Conservation (phyloP, 2,329 filamentous ascomycete species). For the Aspergillus terreus region DNA sequence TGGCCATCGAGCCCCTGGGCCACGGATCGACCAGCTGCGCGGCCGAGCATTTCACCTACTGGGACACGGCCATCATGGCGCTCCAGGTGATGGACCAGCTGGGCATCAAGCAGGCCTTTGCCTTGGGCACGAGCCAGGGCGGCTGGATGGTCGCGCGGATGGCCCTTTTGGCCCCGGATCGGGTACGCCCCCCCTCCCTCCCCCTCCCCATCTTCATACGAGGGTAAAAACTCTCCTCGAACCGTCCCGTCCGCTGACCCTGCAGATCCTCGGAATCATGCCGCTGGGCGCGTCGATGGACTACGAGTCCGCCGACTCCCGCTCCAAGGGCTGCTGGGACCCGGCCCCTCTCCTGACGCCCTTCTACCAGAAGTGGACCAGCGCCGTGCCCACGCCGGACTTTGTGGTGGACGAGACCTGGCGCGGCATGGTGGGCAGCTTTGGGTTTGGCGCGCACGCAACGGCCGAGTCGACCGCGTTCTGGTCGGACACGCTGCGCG, state of each 20-base stretch:
- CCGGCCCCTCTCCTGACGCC: slow-evolving; percentile 29
- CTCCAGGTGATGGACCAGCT: slow-evolving; percentile 53
- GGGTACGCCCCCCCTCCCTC: slow-evolving; percentile 28
- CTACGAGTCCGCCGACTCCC: slow-evolving; percentile 44
- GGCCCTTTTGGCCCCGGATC: slow-evolving; percentile 50
- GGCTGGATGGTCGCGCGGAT: slow-evolving; percentile 52
- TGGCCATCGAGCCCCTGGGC: slow-evolving; percentile 54
- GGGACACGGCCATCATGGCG: slow-evolving; percentile 53
- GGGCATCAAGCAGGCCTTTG: slow-evolving; percentile 43
- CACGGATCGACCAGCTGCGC: slow-evolving; percentile 48
- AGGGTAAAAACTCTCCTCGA: neutral
- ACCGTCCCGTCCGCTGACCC: neutral
- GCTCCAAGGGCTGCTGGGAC: slow-evolving; percentile 49
- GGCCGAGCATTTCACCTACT: slow-evolving; percentile 51
- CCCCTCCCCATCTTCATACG: neutral
- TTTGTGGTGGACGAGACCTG: slow-evolving; percentile 43
- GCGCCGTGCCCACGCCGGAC: slow-evolving; percentile 33
- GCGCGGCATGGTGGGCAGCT: slow-evolving; percentile 44
- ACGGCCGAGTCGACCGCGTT: slow-evolving; percentile 35
- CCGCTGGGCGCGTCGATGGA: slow-evolving; percentile 53
- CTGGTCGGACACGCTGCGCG: slow-evolving; percentile 44
- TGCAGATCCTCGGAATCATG: slow-evolving; percentile 49
- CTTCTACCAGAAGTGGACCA: slow-evolving; percentile 41
- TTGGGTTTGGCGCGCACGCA: slow-evolving; percentile 45
- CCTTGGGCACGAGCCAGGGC: slow-evolving; percentile 51